A percentile compares a stretch with the other conserved stretches of the same genome.
These are phyloP conservation scores for Pholiota adiposa DNA, from an alignment of 1,284 basidiomycete genomes.

Conservation along the genomic window DNA sequence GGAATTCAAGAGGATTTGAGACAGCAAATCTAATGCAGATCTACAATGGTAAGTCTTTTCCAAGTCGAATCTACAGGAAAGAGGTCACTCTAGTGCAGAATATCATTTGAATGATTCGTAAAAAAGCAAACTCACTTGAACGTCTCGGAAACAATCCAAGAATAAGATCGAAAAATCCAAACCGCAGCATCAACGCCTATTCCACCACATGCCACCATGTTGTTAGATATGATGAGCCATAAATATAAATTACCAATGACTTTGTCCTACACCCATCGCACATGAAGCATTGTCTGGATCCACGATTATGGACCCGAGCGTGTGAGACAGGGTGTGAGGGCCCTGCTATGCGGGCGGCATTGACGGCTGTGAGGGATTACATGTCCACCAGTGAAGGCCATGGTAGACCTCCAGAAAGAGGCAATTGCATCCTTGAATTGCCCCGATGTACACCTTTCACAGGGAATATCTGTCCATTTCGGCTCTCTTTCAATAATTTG, in stretches of 20 bases:
- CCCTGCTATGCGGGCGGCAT: neutral
- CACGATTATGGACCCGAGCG: constrained; percentile 7
- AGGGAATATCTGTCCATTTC: constrained; percentile 9
- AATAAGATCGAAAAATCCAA: neutral
- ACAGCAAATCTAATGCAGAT: no score
- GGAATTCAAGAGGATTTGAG: no score
- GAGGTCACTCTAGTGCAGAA: no score
- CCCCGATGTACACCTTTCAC: neutral
- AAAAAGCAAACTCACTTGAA: no score
- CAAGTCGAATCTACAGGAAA: no score
- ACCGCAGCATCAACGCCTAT: constrained; percentile 14
- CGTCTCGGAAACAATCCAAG: no score
- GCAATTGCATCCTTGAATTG: constrained; percentile 1
- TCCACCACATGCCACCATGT: constrained; percentile 11
- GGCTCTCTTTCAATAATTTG: neutral
- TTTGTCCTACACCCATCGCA: neutral
- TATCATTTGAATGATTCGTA: no score
- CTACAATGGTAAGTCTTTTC: no score
- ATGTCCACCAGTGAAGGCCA: neutral
- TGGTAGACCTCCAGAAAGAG: neutral
- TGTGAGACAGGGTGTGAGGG: neutral
- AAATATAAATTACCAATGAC: neutral
- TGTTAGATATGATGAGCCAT: neutral
- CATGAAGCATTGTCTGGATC: neutral
- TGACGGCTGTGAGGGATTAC: neutral